Conservation (phyloP, 1,284 basidiomycete genomes). For the Ustilago cynodontis region DNA sequence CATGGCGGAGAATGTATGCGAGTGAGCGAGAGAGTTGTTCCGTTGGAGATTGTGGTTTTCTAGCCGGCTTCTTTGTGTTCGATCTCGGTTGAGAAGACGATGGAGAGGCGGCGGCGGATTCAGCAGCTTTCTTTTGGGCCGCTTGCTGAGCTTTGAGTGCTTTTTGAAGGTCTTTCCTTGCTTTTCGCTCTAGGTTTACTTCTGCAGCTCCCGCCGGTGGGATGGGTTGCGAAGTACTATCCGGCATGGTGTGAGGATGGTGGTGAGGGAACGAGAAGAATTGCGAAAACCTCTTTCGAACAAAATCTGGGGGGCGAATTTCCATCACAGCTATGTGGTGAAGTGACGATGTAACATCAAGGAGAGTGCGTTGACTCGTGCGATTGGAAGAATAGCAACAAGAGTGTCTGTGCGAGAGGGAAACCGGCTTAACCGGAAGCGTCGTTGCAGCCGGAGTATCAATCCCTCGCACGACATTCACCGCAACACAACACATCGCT, state of each 20-base stretch:
- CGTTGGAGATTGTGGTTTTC: conserved; percentile 5
- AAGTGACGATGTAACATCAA: too few species aligned
- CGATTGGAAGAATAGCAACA: conserved; percentile 25
- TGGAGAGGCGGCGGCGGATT: conserved; percentile 8
- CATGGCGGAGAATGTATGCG: conserved; percentile 86
- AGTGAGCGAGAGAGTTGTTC: conserved; percentile 80
- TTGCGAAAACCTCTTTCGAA: too few species aligned
- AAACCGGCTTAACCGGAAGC: conserved; percentile 27
- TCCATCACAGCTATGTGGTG: too few species aligned
- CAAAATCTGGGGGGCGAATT: too few species aligned
- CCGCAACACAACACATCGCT: not conserved
- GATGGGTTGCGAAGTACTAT: not conserved
- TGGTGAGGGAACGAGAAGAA: not conserved
- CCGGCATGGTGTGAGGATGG: not conserved
- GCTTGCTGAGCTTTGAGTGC: not conserved
- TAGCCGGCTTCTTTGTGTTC: not conserved
- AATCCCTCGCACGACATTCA: not conserved
- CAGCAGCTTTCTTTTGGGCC: not conserved
- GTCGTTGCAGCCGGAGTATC: not conserved
- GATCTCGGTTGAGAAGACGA: not conserved
- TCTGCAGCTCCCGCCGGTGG: not conserved
- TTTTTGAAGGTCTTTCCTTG: conserved; percentile 47
- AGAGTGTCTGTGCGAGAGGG: conserved; percentile 22
- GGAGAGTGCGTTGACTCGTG: conserved; percentile 16
- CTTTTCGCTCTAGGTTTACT: conserved; percentile 43